Evolutionary conservation across 2,329 filamentous ascomycete genomes (phyloP).

Genomic region (Parascedosporium putredinis): DNA sequence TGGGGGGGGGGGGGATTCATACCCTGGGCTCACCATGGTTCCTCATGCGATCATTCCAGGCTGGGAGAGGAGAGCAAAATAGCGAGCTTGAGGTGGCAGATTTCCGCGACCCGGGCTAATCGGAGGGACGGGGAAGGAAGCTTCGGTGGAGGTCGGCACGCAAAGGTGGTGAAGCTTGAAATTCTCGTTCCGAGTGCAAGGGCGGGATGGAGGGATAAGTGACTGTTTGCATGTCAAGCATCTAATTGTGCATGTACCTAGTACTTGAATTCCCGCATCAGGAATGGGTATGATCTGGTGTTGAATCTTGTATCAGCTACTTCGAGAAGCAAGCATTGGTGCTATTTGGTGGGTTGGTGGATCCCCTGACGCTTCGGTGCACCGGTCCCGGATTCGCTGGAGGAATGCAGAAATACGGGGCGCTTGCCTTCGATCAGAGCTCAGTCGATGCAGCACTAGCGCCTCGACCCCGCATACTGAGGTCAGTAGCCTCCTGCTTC

Average conservation of each 20-base stretch:
- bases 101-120: neutral
- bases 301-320: too few species aligned
- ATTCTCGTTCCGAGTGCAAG: neutral
- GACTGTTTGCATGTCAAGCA: neutral
- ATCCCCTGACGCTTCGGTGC: neutral
- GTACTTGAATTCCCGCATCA: neutral
- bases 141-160: neutral
- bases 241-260: too few species aligned
- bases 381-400: neutral
- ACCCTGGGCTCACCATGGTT: constrained; percentile 1
- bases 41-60: neutral
- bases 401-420: neutral
- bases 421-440: neutral
- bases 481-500: neutral
- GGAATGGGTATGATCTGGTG: too few species aligned
- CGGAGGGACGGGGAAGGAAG: neutral
- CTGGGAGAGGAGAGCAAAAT: neutral
- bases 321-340: too few species aligned
- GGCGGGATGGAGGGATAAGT: neutral
- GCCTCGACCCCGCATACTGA: neutral
- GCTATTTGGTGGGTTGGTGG: neutral
- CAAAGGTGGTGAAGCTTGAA: neutral
- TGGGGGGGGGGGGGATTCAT: too few species aligned
- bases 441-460: neutral
- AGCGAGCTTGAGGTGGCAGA: neutral